A percentile compares a stretch with the other conserved stretches of the same genome.
These are phyloP conservation scores for Coniferiporia sulphurascens DNA, from an alignment of 1,284 basidiomycete species.

Conservation along the genomic window DNA sequence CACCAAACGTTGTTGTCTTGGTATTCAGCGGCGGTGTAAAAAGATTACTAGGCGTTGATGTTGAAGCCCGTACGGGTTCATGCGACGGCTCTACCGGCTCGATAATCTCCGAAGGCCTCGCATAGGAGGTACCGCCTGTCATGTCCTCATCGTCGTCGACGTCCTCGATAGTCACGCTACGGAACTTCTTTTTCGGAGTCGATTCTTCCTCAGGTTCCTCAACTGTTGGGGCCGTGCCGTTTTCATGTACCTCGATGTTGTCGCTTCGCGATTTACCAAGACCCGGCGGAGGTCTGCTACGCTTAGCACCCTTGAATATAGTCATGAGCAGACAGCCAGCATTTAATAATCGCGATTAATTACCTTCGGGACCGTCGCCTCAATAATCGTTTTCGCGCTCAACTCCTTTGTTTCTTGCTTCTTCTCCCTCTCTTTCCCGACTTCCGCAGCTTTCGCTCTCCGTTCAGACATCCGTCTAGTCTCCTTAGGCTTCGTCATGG, in stretches of 20 bases:
- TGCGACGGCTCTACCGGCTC: constrained; percentile 33
- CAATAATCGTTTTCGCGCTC: constrained; percentile 60
- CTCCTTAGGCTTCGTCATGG: constrained; percentile 37
- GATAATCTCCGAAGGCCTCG: constrained; percentile 34
- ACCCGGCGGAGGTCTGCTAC: constrained; percentile 56
- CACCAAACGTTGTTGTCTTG: constrained; percentile 26
- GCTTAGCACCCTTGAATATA: constrained; percentile 54
- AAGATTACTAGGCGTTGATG: constrained; percentile 17
- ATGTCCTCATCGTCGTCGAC: constrained; percentile 28
- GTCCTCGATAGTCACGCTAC: constrained; percentile 29
- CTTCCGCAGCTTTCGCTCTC: constrained; percentile 22
- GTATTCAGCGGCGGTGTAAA: constrained; percentile 15
- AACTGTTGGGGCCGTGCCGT: constrained; percentile 26
- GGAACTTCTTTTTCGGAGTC: constrained; percentile 3
- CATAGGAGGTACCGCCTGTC: constrained; percentile 18
- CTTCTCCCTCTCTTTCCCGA: constrained; percentile 29
- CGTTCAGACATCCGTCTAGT: constrained; percentile 23
- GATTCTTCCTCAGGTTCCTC: constrained; percentile 31
- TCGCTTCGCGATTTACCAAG: constrained; percentile 23
- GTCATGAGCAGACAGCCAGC: background rate
- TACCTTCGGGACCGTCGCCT: constrained; percentile 68
- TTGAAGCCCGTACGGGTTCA: constrained; percentile 15
- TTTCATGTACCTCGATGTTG: constrained; percentile 23
- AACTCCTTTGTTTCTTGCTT: constrained; percentile 29
- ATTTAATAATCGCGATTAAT: constrained; percentile 18